phyloP scores from a whole-genome alignment of 352 stramenopile species.

The Saprolegnia parasitica region DNA sequence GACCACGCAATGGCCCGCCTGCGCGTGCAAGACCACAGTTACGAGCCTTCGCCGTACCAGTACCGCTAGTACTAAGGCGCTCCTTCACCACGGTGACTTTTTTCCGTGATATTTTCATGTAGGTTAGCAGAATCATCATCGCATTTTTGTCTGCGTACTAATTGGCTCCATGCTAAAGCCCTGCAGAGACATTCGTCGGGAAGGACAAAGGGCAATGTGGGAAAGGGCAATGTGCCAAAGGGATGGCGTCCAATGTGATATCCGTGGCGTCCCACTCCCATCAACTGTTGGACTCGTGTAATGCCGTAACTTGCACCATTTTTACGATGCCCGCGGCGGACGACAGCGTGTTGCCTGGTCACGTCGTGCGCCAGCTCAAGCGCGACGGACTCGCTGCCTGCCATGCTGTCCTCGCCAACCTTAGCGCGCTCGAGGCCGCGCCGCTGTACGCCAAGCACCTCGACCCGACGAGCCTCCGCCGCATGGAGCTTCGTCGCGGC shows the following conservation, averaged over 20 bases:
- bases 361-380: not conserved
- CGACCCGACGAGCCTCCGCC: not conserved
- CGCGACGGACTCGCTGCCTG: not conserved
- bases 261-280: too few relatives aligned
- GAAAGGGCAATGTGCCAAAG: too few relatives aligned
- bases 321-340: too few relatives aligned
- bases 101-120: too few relatives aligned
- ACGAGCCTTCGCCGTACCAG: slow-evolving; percentile 15
- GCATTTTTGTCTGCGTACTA: too few relatives aligned
- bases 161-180: too few relatives aligned
- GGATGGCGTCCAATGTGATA: too few relatives aligned
- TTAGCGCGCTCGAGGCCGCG: not conserved
- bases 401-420: not conserved
- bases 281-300: too few relatives aligned
- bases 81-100: not conserved
- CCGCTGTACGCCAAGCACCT: slow-evolving; percentile 1
- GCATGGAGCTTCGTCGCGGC: slow-evolving; percentile 1
- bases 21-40: not conserved
- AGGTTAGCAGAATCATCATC: too few relatives aligned
- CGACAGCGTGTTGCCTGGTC: not conserved
- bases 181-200: too few relatives aligned
- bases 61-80: not conserved
- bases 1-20: slow-evolving; percentile 4
- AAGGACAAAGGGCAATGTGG: too few relatives aligned
- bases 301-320: too few relatives aligned